Evolutionary conservation across 441 rosid genomes (phyloP), one percentile per base, ranked within the genome.

Genomic region (Pelargonium australe): DNA sequence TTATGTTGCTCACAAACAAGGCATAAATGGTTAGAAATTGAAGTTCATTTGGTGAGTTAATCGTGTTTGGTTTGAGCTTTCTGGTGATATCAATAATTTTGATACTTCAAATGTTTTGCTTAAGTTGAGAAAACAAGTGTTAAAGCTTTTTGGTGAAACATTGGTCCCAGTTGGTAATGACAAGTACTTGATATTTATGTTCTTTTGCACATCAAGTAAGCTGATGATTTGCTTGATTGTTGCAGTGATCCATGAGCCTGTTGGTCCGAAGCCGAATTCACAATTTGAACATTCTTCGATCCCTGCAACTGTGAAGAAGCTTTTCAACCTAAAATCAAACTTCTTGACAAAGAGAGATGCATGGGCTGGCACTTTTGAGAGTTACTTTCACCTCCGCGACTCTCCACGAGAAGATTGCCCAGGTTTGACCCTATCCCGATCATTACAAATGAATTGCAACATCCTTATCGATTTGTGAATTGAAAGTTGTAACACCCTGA

Each of bases 271-370:
- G 44, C 81, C 87, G 45, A 84, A 65, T 65, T 89, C 98, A 31
- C 97, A 94, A 71, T 89, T 76, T 34, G 97, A 94, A 79, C 96
- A 91, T 65, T 94, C 98, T 47, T 91, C 98, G 19, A 83, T 94
- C 67, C 93, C 97, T 13, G 98, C 98, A 64, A 94, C 95, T 7
- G 79, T 94, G 64, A 93, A 89, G 91, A 91, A 94, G 73, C 78
- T 94, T 7, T 94, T 94, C 87, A 86, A 88, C 66, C 86, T 94
- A 25, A 72, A 84, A 37, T 91, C 97, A 34, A 91, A 89, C 76
- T 94, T 85, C 83, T 85, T 94, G 58, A 94, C 98, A 65, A 89
- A 89, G 75, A 81, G 97, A 70, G 98, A 94, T 80, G 97, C 97
- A 44, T 91, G 98, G 98, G 98, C 98, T 0, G 89, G 89, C 47